A percentile compares a stretch with the other conserved stretches of the same genome.
These are phyloP conservation scores for Venturia aucupariae DNA, from an alignment of 2,329 filamentous ascomycete species.

Conservation along the genomic window DNA sequence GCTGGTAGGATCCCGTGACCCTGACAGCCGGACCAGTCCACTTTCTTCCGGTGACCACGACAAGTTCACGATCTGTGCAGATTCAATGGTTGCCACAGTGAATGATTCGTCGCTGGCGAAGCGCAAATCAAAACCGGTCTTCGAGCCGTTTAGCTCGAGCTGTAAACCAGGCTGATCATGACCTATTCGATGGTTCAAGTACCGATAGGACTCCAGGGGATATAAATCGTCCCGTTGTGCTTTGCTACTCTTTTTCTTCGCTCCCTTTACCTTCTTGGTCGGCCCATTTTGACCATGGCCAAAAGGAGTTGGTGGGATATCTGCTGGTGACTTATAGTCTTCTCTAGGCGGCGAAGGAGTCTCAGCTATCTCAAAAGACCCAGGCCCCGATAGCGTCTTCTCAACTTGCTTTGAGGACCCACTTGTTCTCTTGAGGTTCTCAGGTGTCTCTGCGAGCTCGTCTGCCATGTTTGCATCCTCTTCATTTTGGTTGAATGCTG, in stretches of 20 bases:
- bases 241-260: background rate
- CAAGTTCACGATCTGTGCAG: background rate
- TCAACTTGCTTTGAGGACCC: background rate
- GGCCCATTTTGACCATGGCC: background rate
- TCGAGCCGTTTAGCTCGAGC: background rate
- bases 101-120: background rate
- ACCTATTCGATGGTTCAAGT: too few species aligned
- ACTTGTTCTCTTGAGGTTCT: background rate
- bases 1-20: background rate
- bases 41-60: background rate
- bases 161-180: too few species aligned
- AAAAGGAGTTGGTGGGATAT: background rate
- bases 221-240: background rate
- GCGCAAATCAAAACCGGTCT: background rate
- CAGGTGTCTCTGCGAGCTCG: background rate
- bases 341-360: background rate
- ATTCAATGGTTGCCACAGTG: background rate
- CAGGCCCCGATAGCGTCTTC: background rate
- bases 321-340: background rate
- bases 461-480: background rate
- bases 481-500: background rate
- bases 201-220: background rate
- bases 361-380: background rate
- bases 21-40: background rate
- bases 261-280: background rate